Evolutionary conservation across 805 yeast genomes (phyloP).

Genomic region (Grigorovia humatica): DNA sequence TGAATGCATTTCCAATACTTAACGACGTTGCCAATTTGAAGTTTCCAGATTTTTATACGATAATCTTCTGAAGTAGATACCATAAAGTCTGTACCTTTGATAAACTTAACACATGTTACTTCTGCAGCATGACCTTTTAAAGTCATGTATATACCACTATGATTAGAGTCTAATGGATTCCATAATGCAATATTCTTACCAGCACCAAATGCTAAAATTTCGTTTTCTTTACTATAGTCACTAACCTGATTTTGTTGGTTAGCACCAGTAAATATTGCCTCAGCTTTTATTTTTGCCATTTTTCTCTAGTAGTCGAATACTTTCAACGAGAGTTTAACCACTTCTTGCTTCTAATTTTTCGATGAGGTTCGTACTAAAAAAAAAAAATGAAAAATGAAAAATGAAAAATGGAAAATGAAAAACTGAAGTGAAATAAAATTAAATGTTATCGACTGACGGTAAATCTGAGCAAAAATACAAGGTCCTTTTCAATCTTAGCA

Average conservation of each 20-base stretch:
- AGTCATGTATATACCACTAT: constrained; percentile 42
- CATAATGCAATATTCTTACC: constrained; percentile 56
- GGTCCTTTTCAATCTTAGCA: no score
- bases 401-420: no score
- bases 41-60: constrained; percentile 50
- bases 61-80: constrained; percentile 65
- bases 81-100: constrained; percentile 36
- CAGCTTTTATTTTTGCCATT: constrained; percentile 17
- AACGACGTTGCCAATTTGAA: constrained; percentile 4
- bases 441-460: no score
- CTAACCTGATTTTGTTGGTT: constrained; percentile 54
- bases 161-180: constrained; percentile 39
- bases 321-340: no score
- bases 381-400: no score
- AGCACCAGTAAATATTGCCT: constrained; percentile 63
- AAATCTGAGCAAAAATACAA: no score
- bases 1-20: constrained; percentile 17
- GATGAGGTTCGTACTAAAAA: not conserved
- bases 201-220: constrained; percentile 63
- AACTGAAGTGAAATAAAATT: no score
- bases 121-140: constrained; percentile 51
- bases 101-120: constrained; percentile 58
- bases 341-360: not conserved
- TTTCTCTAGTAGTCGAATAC: not conserved
- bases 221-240: constrained; percentile 34